These are phyloP conservation scores for Penicillium taxi DNA, from an alignment of 495 filamentous ascomycete genomes.

Conservation along the genomic window DNA sequence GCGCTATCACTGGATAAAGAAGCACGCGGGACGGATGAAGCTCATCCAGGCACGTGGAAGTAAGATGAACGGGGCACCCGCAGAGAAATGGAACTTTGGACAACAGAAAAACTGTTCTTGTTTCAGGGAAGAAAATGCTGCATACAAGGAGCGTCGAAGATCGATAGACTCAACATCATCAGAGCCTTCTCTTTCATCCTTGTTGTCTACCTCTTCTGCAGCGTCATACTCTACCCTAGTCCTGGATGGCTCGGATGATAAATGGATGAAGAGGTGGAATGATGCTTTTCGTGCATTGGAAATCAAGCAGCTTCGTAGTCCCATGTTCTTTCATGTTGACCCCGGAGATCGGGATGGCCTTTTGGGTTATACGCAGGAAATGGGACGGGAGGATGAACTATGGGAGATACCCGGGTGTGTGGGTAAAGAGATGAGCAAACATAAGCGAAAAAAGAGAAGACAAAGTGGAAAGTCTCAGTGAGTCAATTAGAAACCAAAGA, in stretches of 20 bases:
- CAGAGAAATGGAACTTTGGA: constrained; percentile 23
- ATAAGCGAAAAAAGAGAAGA: constrained; percentile 52
- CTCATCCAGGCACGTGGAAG: constrained; percentile 26
- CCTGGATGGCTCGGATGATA: constrained; percentile 43
- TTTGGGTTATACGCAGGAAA: constrained; percentile 49
- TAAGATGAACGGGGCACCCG: constrained; percentile 24
- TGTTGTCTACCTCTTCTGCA: constrained; percentile 25
- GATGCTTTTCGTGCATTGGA: constrained; percentile 46
- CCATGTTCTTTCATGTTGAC: constrained; percentile 62
- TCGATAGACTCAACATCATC: constrained; percentile 25
- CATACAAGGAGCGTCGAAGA: constrained; percentile 6
- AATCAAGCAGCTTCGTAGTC: constrained; percentile 53
- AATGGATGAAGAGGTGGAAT: constrained; percentile 54
- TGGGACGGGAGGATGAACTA: constrained; percentile 42
- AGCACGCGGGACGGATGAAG: constrained; percentile 41
- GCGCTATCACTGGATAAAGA: constrained; percentile 56
- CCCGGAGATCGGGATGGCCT: constrained; percentile 56
- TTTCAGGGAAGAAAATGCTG: constrained; percentile 16
- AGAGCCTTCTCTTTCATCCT: constrained; percentile 19
- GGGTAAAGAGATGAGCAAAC: constrained; percentile 57
- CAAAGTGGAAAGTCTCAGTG: constrained; percentile 24
- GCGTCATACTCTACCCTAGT: constrained; percentile 30
- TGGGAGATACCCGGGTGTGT: constrained; percentile 53
- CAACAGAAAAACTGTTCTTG: constrained; percentile 6
- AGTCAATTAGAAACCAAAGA: constrained; percentile 4